Conservation (phyloP, 129 eudicot genomes). For the Lactuca sativa region DNA sequence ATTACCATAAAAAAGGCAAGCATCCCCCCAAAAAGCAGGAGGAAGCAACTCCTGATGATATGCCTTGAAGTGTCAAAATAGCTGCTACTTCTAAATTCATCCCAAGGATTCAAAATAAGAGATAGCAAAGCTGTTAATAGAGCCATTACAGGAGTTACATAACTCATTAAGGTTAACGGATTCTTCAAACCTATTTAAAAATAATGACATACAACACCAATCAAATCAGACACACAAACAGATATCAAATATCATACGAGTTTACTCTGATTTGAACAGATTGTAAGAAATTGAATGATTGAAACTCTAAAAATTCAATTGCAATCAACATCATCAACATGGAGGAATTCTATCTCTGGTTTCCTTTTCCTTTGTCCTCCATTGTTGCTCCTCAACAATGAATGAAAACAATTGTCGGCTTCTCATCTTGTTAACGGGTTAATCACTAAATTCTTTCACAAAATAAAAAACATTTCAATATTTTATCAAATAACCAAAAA, state of each 20-base stretch:
- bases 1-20: conserved; percentile 93
- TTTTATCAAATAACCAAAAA: no score
- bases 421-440: neutral
- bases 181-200: conserved; percentile 70
- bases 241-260: neutral
- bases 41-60: conserved; percentile 60
- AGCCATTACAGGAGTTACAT: conserved; percentile 94
- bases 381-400: conserved; percentile 21
- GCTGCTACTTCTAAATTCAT: conserved; percentile 53
- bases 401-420: conserved; percentile 1
- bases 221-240: neutral
- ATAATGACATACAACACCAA: neutral
- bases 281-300: neutral
- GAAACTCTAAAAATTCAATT: neutral
- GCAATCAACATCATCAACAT: neutral
- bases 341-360: conserved; percentile 55
- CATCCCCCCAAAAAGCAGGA: conserved; percentile 91
- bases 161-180: conserved; percentile 93
- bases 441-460: no score
- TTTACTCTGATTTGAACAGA: neutral
- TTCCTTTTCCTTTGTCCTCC: conserved; percentile 53
- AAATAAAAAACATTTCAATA: no score
- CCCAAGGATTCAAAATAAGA: conserved; percentile 78
- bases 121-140: conserved; percentile 71
- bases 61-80: conserved; percentile 81